phyloP scores from a whole-genome alignment of 148 eudicot species.

The Talinum fruticosum region DNA sequence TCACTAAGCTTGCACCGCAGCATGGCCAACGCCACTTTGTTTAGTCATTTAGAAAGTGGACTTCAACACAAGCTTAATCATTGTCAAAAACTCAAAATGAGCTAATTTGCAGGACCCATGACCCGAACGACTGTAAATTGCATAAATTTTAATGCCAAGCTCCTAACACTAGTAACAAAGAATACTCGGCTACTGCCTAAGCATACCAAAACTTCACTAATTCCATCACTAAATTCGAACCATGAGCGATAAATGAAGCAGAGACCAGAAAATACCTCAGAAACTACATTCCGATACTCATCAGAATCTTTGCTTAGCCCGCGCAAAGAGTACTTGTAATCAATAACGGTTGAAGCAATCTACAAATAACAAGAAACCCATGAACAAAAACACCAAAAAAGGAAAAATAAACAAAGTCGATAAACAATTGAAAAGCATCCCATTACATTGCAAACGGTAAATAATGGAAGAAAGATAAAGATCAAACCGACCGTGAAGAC shows the following conservation, averaged over 20 bases:
- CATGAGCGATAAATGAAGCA: not conserved
- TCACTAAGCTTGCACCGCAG: not conserved
- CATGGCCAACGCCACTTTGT: not conserved
- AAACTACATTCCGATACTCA: conserved; percentile 38
- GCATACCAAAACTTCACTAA: not conserved
- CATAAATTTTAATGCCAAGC: too few species aligned
- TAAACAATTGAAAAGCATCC: not conserved
- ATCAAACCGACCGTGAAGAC: conserved; percentile 58
- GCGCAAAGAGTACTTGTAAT: conserved; percentile 72
- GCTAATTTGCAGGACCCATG: not conserved
- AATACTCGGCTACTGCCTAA: not conserved
- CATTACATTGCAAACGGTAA: not conserved
- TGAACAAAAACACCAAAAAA: not conserved
- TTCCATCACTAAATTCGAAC: not conserved
- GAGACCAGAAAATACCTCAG: conserved; percentile 43
- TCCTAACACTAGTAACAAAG: too few species aligned
- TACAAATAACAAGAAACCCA: conserved; percentile 18
- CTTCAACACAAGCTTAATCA: too few species aligned
- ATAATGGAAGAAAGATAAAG: not conserved
- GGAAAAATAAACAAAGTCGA: not conserved
- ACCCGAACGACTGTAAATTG: too few species aligned
- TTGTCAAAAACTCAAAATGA: too few species aligned
- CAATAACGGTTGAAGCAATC: conserved; percentile 61
- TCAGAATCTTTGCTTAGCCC: conserved; percentile 52
- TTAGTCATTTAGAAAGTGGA: too few species aligned